phyloP scores from a whole-genome alignment of 192 early-diverging fungal genomes.

The Backusella morwellensis region DNA sequence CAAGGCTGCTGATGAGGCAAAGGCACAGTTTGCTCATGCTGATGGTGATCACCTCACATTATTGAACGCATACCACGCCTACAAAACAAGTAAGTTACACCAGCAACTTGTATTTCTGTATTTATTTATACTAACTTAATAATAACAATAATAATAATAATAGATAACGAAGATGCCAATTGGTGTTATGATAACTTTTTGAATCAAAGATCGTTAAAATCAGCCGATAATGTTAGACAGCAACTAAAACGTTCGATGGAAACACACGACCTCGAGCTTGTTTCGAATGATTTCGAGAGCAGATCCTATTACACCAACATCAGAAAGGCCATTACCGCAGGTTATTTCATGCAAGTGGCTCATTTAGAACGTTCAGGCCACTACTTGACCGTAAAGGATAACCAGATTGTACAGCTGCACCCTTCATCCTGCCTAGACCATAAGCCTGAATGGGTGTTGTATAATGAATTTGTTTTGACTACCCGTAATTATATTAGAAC shows the following conservation, averaged over 20 bases:
- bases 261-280: conserved; percentile 62
- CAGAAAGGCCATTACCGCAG: conserved; percentile 82
- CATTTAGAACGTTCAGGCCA: conserved; percentile 85
- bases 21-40: conserved; percentile 88
- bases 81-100: conserved; percentile 59
- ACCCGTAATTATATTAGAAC: conserved; percentile 96
- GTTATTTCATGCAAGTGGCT: conserved; percentile 99
- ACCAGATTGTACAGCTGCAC: conserved; percentile 92
- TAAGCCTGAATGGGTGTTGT: conserved; percentile 98
- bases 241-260: conserved; percentile 88
- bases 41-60: conserved; percentile 97
- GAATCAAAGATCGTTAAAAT: conserved; percentile 84
- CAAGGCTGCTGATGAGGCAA: conserved; percentile 87
- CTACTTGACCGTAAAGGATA: conserved; percentile 96
- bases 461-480: conserved; percentile 99
- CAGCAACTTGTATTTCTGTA: background rate
- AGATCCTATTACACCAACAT: conserved; percentile 83
- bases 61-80: conserved; percentile 96
- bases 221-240: conserved; percentile 87
- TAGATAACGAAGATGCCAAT: conserved; percentile 61
- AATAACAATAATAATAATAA: background rate
- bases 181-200: conserved; percentile 97
- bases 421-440: conserved; percentile 86
- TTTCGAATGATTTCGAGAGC: conserved; percentile 72
- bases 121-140: background rate